These are phyloP conservation scores for Solanum medicagineum DNA, from an alignment of 257 asterid species.

Conservation along the genomic window DNA sequence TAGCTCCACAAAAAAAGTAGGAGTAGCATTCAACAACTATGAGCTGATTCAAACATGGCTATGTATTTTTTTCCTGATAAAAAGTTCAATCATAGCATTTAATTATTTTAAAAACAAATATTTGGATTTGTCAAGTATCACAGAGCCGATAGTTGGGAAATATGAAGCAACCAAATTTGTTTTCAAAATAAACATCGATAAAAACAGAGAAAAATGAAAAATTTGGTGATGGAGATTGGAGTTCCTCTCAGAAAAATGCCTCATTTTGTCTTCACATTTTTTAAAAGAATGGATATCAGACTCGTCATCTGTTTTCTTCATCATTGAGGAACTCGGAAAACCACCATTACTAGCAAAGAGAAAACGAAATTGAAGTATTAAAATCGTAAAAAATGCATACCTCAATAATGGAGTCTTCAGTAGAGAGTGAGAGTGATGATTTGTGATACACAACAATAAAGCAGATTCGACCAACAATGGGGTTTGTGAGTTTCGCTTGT, in stretches of 20 bases:
- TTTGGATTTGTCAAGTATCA: not conserved
- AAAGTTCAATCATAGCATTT: not conserved
- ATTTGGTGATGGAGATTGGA: not conserved
- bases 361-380: no score
- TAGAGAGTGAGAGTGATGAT: no score
- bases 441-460: no score
- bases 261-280: slow-evolving; percentile 28
- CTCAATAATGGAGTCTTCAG: no score
- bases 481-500: no score
- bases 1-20: no score
- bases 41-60: not conserved
- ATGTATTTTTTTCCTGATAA: not conserved
- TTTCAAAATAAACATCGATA: not conserved
- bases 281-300: slow-evolving; percentile 70
- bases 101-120: not conserved
- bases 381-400: no score
- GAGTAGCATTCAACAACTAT: no score
- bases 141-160: not conserved
- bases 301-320: slow-evolving; percentile 74
- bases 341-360: not conserved
- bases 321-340: slow-evolving; percentile 35
- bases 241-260: slow-evolving; percentile 69
- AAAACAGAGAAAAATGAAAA: not conserved
- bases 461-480: no score
- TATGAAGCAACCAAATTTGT: not conserved